Conservation (phyloP, 176 grass and related monocot genomes). For the Oryza punctata region DNA sequence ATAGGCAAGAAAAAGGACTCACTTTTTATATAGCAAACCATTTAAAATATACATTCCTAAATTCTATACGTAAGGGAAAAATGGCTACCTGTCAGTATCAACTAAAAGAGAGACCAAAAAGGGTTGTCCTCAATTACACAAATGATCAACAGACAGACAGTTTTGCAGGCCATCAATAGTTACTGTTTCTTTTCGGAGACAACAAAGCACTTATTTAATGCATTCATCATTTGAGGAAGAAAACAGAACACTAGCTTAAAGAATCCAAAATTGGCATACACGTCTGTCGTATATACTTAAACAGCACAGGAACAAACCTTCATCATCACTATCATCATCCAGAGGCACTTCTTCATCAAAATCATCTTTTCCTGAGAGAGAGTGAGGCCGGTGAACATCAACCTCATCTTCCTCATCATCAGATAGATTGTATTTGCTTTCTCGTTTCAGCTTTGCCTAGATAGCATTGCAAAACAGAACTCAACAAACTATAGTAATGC, state of each 20-base stretch:
- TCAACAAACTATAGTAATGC: not conserved
- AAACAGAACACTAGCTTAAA: not conserved
- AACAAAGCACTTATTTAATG: not conserved
- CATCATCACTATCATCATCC: slow-evolving; percentile 66
- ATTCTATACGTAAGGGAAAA: not conserved
- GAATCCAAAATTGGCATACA: not conserved
- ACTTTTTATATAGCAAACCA: slow-evolving; percentile 15
- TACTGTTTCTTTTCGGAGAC: not conserved
- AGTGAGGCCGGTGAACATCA: slow-evolving; percentile 22
- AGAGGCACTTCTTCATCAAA: slow-evolving; percentile 85
- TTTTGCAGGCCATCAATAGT: not conserved
- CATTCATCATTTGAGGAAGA: not conserved
- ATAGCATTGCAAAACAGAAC: slow-evolving; percentile 26
- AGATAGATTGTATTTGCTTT: slow-evolving; percentile 87
- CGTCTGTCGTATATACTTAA: too few relatives aligned
- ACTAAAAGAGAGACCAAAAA: not conserved
- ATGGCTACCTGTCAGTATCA: not conserved
- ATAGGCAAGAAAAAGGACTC: not conserved
- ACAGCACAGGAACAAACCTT: slow-evolving; percentile 42
- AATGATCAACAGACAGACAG: not conserved
- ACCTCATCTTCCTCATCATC: slow-evolving; percentile 68
- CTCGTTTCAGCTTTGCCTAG: slow-evolving; percentile 76
- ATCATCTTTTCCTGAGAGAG: slow-evolving; percentile 66
- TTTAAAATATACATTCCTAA: not conserved
- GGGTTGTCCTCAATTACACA: not conserved